Evolutionary conservation across 352 stramenopile species (phyloP).

Genomic region (Phytopythium aichiense): DNA sequence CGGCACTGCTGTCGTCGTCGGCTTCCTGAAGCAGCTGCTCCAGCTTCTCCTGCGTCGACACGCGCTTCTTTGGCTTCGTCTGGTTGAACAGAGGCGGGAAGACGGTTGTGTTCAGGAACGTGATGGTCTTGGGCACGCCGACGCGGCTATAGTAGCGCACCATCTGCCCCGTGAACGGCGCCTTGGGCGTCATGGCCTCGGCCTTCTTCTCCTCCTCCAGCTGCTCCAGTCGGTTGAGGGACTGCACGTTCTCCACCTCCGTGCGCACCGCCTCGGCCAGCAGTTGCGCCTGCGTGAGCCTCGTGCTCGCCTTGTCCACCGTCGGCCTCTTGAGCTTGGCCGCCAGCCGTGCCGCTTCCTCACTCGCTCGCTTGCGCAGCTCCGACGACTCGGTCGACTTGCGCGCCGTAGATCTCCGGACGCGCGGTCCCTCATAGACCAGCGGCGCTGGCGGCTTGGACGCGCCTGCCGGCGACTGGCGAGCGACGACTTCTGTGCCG

Average conservation of each 20-base stretch:
- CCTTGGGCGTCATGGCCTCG: slow-evolving; percentile 62
- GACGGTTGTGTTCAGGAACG: slow-evolving; percentile 67
- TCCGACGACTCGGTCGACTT: slow-evolving; percentile 63
- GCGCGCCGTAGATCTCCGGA: slow-evolving; percentile 52
- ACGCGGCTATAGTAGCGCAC: slow-evolving; percentile 68
- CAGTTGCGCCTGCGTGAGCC: slow-evolving; percentile 65
- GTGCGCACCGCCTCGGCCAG: slow-evolving; percentile 70
- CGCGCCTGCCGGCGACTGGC: no score
- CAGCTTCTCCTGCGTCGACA: slow-evolving; percentile 29
- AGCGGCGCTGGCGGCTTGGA: slow-evolving; percentile 6
- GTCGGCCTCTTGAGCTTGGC: slow-evolving; percentile 21
- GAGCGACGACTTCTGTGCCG: slow-evolving; percentile 17
- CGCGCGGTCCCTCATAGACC: slow-evolving; percentile 35
- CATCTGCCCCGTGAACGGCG: slow-evolving; percentile 61
- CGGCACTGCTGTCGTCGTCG: slow-evolving; percentile 8
- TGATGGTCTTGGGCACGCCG: slow-evolving; percentile 68
- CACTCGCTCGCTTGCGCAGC: slow-evolving; percentile 44
- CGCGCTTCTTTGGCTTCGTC: slow-evolving; percentile 47
- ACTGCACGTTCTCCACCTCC: slow-evolving; percentile 77
- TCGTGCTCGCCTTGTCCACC: slow-evolving; percentile 39
- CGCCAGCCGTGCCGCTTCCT: slow-evolving; percentile 44
- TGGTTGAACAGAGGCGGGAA: slow-evolving; percentile 72
- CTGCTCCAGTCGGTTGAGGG: slow-evolving; percentile 71
- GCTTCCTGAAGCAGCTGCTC: slow-evolving; percentile 24
- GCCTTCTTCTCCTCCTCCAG: slow-evolving; percentile 81